phyloP scores from a whole-genome alignment of 2,329 filamentous ascomycete species.

The Colletotrichum sansevieriae region DNA sequence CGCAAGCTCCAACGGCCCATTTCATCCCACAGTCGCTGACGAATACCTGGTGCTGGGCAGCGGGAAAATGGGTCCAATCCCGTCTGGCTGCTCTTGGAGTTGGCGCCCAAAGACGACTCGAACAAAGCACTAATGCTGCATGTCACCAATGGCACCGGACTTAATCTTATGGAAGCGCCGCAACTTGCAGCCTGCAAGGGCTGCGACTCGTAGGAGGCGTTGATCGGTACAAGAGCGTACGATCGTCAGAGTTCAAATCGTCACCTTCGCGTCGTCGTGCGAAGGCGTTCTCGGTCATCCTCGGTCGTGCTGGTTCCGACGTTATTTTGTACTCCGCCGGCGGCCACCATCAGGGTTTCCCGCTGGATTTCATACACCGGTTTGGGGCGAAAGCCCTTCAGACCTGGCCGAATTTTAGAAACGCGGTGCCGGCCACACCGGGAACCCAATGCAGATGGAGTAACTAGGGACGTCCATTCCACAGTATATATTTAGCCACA shows the following conservation, averaged over 20 bases:
- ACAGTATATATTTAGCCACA: not conserved
- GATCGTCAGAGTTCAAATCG: conserved; percentile 15
- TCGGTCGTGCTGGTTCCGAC: conserved; percentile 6
- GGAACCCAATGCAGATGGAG: conserved; percentile 1
- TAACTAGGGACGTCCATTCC: not conserved
- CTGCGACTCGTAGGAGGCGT: conserved; percentile 36
- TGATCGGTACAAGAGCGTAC: conserved; percentile 29
- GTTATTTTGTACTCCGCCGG: not conserved
- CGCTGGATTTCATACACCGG: conserved; percentile 6
- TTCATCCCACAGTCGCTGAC: conserved; percentile 32
- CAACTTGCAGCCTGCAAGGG: conserved; percentile 9
- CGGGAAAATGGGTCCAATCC: conserved; percentile 35
- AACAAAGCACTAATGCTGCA: conserved; percentile 39
- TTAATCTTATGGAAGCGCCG: conserved; percentile 35
- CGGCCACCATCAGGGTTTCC: not conserved
- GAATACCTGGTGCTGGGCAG: conserved; percentile 30
- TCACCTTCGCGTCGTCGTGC: not conserved
- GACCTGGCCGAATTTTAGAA: conserved; percentile 11
- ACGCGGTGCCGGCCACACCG: conserved; percentile 8
- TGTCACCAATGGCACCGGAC: conserved; percentile 37
- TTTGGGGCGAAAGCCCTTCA: conserved; percentile 18
- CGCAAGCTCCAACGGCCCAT: conserved; percentile 35
- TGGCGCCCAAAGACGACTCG: conserved; percentile 24
- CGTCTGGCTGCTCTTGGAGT: conserved; percentile 36
- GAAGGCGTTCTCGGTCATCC: not conserved